These are phyloP conservation scores for Neurospora sp. DNA, from an alignment of 495 filamentous ascomycete genomes.

Conservation along the genomic window DNA sequence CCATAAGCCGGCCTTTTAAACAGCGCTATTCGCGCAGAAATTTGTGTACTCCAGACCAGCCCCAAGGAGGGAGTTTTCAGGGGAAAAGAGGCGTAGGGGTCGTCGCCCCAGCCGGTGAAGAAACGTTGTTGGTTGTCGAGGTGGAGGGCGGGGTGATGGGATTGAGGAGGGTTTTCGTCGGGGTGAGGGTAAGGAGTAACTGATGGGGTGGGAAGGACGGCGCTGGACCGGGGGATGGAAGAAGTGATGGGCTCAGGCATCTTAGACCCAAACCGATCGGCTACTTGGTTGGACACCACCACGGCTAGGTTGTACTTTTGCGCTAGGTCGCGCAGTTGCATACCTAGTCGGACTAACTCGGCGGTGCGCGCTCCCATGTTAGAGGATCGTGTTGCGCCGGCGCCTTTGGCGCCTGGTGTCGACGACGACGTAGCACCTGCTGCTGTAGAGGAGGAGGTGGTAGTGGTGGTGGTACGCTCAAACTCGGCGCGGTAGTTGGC, in stretches of 20 bases:
- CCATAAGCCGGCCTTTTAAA: constrained; percentile 48
- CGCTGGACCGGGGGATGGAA: constrained; percentile 4
- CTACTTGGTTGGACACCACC: constrained; percentile 93
- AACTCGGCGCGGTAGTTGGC: constrained; percentile 93
- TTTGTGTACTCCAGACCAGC: constrained; percentile 81
- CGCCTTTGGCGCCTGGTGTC: background rate
- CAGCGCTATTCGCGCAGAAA: constrained; percentile 70
- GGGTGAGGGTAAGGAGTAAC: constrained; percentile 27
- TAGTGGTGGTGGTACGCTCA: constrained; percentile 29
- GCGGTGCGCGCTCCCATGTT: constrained; percentile 51
- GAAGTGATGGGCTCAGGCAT: constrained; percentile 7
- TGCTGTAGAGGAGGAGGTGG: constrained; percentile 2
- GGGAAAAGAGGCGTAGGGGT: constrained; percentile 22
- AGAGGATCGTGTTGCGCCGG: constrained; percentile 14
- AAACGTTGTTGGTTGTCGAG: constrained; percentile 84
- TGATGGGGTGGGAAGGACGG: constrained; percentile 14
- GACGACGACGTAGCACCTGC: background rate
- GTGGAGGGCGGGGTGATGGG: constrained; percentile 42
- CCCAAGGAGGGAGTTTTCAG: constrained; percentile 82
- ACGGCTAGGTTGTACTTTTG: constrained; percentile 63
- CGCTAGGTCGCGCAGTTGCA: constrained; percentile 64
- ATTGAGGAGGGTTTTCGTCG: constrained; percentile 8
- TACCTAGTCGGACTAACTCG: constrained; percentile 69
- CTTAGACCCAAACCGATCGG: constrained; percentile 57
- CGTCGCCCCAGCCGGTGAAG: constrained; percentile 90